Conservation (phyloP, 2,329 filamentous ascomycete species). For the Plectosphaerella plurivora region DNA sequence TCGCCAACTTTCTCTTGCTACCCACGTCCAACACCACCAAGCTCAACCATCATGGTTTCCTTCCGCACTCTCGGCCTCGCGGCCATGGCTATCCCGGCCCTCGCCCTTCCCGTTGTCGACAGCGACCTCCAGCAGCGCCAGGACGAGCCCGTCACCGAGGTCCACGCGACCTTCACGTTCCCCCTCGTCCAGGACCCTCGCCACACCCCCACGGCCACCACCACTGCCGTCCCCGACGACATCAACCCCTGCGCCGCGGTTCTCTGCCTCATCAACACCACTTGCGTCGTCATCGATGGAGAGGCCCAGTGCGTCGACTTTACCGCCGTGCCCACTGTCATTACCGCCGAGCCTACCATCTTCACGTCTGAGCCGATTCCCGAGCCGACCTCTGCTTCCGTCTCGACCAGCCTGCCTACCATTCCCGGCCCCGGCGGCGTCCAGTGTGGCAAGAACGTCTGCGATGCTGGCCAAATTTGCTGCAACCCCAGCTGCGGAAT, state of each 20-base stretch:
- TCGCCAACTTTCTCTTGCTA: too few species aligned
- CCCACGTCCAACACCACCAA: too few species aligned
- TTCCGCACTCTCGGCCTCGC: not conserved
- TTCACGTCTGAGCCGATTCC: too few species aligned
- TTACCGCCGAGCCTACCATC: too few species aligned
- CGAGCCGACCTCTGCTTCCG: too few species aligned
- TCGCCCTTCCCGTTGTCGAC: not conserved
- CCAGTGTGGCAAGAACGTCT: constrained; percentile 14
- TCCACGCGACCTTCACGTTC: not conserved
- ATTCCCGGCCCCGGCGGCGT: not conserved
- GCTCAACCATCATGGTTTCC: not conserved
- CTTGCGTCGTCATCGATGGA: not conserved
- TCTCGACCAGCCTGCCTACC: too few species aligned
- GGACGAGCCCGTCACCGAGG: not conserved
- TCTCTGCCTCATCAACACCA: not conserved
- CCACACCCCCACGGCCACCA: not conserved
- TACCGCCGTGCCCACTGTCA: too few species aligned
- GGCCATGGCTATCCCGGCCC: not conserved
- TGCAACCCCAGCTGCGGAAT: constrained; percentile 18
- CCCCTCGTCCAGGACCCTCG: not conserved
- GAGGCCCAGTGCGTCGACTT: not conserved
- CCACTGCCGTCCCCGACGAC: not conserved
- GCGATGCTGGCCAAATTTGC: constrained; percentile 9
- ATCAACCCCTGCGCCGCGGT: not conserved
- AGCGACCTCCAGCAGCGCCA: not conserved